Evolutionary conservation across 345 rosid species (phyloP).

Genomic region (Citrus trifoliata): DNA sequence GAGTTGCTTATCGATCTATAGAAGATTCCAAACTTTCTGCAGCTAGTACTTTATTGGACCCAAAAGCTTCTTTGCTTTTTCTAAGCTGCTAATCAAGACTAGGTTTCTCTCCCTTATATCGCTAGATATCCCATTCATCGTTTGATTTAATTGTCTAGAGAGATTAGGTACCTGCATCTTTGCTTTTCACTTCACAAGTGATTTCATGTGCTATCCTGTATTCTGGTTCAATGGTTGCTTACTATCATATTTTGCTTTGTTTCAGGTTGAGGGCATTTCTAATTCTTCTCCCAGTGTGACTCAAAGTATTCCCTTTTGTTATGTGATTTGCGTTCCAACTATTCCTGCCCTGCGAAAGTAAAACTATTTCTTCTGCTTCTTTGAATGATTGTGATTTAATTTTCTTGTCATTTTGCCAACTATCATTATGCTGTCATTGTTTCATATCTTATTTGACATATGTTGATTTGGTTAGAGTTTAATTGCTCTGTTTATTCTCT

Average conservation of each 20-base stretch:
- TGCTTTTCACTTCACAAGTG: background rate
- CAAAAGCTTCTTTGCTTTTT: background rate
- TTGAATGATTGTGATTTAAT: background rate
- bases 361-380: conserved; percentile 6
- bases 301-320: conserved; percentile 62
- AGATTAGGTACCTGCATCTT: background rate
- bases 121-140: background rate
- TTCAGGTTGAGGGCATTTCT: conserved; percentile 64
- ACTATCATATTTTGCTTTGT: conserved; percentile 11
- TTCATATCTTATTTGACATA: background rate
- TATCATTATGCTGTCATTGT: background rate
- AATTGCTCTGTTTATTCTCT: background rate
- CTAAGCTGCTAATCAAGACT: background rate
- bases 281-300: conserved; percentile 53
- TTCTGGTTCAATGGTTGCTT: background rate
- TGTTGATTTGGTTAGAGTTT: conserved; percentile 2
- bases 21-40: background rate
- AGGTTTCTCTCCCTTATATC: background rate
- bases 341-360: conserved; percentile 82
- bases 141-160: background rate
- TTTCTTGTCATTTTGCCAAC: background rate
- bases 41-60: background rate
- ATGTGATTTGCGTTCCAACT: conserved; percentile 54
- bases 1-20: background rate
- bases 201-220: background rate